A percentile compares a stretch with the other conserved stretches of the same genome.
Conservation (phyloP, 1,139 yeast species). For the Debaryomyces nepalensis region DNA sequence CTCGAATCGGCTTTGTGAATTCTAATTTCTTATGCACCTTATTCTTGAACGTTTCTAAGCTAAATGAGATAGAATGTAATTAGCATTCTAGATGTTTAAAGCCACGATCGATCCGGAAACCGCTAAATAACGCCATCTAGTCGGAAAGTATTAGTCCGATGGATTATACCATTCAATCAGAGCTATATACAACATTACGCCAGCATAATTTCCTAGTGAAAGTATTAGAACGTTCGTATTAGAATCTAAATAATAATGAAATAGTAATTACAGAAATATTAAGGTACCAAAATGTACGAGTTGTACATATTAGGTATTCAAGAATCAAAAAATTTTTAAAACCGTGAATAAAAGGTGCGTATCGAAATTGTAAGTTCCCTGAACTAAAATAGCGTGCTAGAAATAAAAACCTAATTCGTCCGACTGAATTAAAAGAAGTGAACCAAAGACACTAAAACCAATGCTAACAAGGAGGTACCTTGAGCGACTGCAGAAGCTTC, state of each 20-base stretch:
- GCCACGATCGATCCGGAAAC: too few species aligned
- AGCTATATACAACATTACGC: too few species aligned
- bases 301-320: too few species aligned
- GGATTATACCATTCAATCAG: too few species aligned
- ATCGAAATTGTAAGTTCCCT: neutral
- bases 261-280: neutral
- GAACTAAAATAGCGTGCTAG: neutral
- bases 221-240: neutral
- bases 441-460: constrained; percentile 34
- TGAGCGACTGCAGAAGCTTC: constrained; percentile 30
- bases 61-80: too few species aligned
- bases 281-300: neutral
- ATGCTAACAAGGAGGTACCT: constrained; percentile 31
- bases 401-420: neutral
- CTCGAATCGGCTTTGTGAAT: too few species aligned
- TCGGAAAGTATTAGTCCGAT: too few species aligned
- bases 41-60: too few species aligned
- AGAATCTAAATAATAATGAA: constrained; percentile 1
- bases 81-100: too few species aligned
- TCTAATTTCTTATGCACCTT: too few species aligned
- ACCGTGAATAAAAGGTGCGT: neutral
- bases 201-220: too few species aligned
- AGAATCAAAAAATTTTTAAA: neutral
- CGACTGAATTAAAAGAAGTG: constrained; percentile 20
- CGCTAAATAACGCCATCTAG: too few species aligned